Evolutionary conservation across 495 filamentous ascomycete genomes (phyloP), one percentile per base, ranked within the genome.

Genomic region (Xylaria intraflava): DNA sequence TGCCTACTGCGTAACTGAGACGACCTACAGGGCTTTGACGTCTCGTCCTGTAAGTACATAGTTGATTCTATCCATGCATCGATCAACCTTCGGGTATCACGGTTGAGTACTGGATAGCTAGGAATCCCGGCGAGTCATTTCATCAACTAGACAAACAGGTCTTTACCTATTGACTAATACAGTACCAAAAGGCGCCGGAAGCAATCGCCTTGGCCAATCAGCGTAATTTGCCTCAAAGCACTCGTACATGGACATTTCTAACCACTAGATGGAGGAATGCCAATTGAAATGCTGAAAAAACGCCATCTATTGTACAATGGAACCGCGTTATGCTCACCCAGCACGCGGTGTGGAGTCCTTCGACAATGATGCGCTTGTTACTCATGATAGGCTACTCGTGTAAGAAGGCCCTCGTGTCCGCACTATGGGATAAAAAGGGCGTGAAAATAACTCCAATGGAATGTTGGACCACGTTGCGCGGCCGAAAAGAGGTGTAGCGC

Each of bases 241-340:
- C 16, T 22, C 41, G n/a, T 31, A 24, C 10, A 33, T 38, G 22
- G 31, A 39, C 20, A 39, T 46, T 33, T 33, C 51, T 29, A 29
- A 16, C 42, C 23, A 24, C 11, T 27, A 17, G 10, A 14, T 20
- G 20, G 33, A 22, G 29, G 19, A 20, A 46, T 46, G 24, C 27
- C 16, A n/a, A 41, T 20, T 27, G 23, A 49, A 47, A 11, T 35
- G 14, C 27, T n/a, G 45, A 55, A 55, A 49, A 48, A 55, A 55
- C 45, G 52, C 45, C 52, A 55, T 55, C 52, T 55, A 47, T 41
- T 48, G 45, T 55, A 55, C 52, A 55, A 38, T 49, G 52, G 38
- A 55, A 26, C 19, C 45, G 52, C 52, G 52, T 48, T 43, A 55
- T 55, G 52, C 52, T 55, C 52, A 55, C 52, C 51, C 52, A 55